Evolutionary conservation across 441 rosid species (phyloP), one percentile per base, ranked within the genome.

Genomic region (Macaranga tanarius): DNA sequence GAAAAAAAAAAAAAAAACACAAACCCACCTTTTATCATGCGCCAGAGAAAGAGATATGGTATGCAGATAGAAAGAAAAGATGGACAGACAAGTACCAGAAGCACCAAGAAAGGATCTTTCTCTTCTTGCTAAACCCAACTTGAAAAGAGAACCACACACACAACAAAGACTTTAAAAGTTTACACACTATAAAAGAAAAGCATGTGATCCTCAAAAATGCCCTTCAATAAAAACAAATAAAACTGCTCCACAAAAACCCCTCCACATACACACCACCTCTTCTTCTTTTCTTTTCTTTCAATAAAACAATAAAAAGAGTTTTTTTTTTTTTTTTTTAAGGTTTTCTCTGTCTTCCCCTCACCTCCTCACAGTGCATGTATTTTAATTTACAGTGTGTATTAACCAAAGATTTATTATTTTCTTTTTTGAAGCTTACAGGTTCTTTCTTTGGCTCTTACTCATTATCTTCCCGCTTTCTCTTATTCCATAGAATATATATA

Each of bases 101-200:
- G 71, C 85, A 79, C 75, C 84, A 80, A 75, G 84, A 76, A 81
- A 79, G 83, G 86, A 87, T 84, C 85, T 81, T 80, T 61, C 67
- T 65, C 79, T 77, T 81, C 83, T 73, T 70, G 84, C 85, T 77
- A 79, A 71, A 75, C 84, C 83, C 80, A 81, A 85, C 79, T 84
- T 83, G 83, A 78, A 85, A 84, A 86, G 81, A 84, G 79, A 90
- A 82, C 93, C 95, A 90, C 95, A 92, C 82, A 71, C 75, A 50
- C 73, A 38, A 67, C 72, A 59, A 63, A 75, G 10, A 67, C 73
- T 71, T 31, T 57, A 76, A 63, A 55, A 51, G 56, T 55, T 81
- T 73, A 73, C 86, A 77, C 77, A 56, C 61, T 65, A 69, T 72
- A 70, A 40, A 65, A 19, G 75, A 67, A 69, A 77, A 67, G 52